phyloP scores from a whole-genome alignment of 257 asterid genomes.

The Scutellaria minor region DNA sequence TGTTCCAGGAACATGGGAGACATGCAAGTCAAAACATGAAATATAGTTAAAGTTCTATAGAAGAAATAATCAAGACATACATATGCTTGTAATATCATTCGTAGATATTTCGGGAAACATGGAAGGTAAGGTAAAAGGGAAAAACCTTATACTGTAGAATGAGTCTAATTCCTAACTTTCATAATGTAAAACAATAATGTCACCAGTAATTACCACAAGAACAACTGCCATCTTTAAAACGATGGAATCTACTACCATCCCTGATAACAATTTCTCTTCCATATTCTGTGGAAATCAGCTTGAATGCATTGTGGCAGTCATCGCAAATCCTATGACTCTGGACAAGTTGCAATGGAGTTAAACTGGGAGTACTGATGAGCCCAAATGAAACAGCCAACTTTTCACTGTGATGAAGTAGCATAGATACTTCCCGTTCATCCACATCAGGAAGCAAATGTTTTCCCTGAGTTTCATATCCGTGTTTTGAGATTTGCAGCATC shows the following conservation, averaged over 20 bases:
- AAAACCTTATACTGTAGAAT: constrained; percentile 18
- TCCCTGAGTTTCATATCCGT: constrained; percentile 52
- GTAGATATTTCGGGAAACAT: not conserved
- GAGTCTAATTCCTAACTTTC: constrained; percentile 9
- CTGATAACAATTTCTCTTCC: constrained; percentile 65
- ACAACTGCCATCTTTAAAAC: constrained; percentile 65
- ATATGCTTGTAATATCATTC: constrained; percentile 26
- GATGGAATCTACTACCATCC: constrained; percentile 89
- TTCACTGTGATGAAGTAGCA: constrained; percentile 69
- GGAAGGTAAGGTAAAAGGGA: constrained; percentile 15
- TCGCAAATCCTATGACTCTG: constrained; percentile 83
- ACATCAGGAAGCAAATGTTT: constrained; percentile 83
- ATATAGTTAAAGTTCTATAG: constrained; percentile 5
- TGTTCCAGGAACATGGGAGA: constrained; percentile 6
- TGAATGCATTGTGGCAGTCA: constrained; percentile 75
- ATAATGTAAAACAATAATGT: constrained; percentile 24
- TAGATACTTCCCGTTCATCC: constrained; percentile 56
- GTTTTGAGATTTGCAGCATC: constrained; percentile 49
- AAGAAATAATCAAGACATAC: constrained; percentile 19
- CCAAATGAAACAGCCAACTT: constrained; percentile 89
- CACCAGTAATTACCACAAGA: constrained; percentile 96
- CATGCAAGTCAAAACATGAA: constrained; percentile 14
- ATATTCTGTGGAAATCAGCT: constrained; percentile 57
- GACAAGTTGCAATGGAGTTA: constrained; percentile 74
- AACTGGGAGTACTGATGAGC: constrained; percentile 63